phyloP scores from a whole-genome alignment of 2,329 filamentous ascomycete genomes.

The Hymenoscyphus linearis region DNA sequence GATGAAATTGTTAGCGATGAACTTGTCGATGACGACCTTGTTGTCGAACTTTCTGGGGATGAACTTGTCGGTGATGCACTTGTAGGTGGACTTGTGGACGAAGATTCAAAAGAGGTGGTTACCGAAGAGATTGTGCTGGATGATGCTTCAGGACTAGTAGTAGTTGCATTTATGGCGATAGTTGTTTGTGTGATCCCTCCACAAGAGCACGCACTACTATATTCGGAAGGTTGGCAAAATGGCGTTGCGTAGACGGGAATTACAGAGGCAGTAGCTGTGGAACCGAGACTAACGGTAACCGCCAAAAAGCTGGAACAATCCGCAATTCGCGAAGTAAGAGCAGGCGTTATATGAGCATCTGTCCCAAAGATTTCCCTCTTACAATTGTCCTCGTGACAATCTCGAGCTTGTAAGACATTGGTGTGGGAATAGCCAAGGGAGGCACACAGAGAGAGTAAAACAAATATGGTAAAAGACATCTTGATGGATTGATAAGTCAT shows the following conservation, averaged over 20 bases:
- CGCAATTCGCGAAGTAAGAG: not conserved
- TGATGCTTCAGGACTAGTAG: not conserved
- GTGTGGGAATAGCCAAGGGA: not conserved
- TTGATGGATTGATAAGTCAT: not conserved
- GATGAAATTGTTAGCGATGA: not conserved
- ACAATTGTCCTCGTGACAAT: conserved; percentile 2
- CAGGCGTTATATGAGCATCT: conserved; percentile 1
- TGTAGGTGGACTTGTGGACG: not conserved
- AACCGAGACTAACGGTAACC: not conserved
- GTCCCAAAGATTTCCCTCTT: not conserved
- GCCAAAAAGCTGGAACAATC: conserved; percentile 5
- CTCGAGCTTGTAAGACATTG: not conserved
- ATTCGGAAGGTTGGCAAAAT: not conserved
- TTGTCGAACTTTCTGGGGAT: not conserved
- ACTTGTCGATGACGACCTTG: not conserved
- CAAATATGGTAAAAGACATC: not conserved
- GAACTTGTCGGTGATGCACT: not conserved
- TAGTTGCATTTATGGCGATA: not conserved
- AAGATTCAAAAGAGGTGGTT: no score
- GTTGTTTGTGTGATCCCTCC: not conserved
- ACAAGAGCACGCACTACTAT: conserved; percentile 3
- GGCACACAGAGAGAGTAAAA: not conserved
- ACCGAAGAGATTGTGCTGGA: not conserved
- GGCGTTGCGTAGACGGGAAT: not conserved
- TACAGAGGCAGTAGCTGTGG: not conserved